Conservation (phyloP, 2,329 filamentous ascomycete genomes). For the Sarocladium strictum region DNA sequence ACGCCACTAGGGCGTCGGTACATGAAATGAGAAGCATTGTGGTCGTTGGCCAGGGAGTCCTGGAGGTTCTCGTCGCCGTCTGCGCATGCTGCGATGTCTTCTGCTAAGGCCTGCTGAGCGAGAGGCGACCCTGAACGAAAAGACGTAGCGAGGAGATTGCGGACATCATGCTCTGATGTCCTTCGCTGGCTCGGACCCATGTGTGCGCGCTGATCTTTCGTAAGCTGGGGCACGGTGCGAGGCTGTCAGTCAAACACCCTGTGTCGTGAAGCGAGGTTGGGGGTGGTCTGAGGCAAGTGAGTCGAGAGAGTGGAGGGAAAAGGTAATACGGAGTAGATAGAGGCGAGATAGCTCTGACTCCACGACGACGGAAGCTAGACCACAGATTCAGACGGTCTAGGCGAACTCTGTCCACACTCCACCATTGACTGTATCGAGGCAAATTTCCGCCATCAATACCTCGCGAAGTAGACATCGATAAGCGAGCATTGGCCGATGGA, state of each 20-base stretch:
- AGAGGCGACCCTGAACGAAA: slow-evolving; percentile 58
- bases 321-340: no score
- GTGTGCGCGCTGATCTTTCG: no score
- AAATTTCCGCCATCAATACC: no score
- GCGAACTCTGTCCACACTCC: not conserved
- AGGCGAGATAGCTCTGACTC: not conserved
- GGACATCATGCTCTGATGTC: slow-evolving; percentile 12
- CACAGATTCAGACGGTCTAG: not conserved
- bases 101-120: slow-evolving; percentile 58
- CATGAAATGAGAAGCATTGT: slow-evolving; percentile 38
- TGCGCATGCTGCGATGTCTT: slow-evolving; percentile 60
- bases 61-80: slow-evolving; percentile 26
- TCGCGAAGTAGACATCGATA: no score
- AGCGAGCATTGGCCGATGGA: no score
- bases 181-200: slow-evolving; percentile 4
- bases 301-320: not conserved
- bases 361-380: not conserved
- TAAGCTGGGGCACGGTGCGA: no score
- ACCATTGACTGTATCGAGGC: not conserved
- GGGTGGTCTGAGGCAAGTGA: not conserved
- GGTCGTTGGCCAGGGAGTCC: slow-evolving; percentile 23
- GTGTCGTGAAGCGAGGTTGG: not conserved
- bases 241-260: no score
- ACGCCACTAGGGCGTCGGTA: slow-evolving; percentile 77
- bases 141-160: slow-evolving; percentile 27